These are phyloP conservation scores for Termitomyces sp. DNA, from an alignment of 768 basidiomycete genomes.

Conservation along the genomic window DNA sequence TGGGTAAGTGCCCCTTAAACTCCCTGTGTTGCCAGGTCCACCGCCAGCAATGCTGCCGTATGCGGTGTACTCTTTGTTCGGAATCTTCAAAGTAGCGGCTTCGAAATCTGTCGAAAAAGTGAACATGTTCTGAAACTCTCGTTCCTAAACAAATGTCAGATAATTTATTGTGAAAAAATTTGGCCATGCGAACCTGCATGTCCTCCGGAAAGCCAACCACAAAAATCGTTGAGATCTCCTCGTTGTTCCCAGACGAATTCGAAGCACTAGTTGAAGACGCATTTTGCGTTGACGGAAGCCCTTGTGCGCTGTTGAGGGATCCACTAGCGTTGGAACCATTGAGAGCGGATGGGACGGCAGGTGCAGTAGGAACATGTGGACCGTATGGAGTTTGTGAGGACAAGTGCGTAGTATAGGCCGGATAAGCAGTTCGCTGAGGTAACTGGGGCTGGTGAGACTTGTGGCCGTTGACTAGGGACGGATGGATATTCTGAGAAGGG, in stretches of 20 bases:
- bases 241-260: conserved; percentile 37
- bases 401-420: conserved; percentile 37
- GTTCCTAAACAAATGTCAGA: conserved; percentile 57
- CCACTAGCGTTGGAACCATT: conserved; percentile 15
- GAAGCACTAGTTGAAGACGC: conserved; percentile 18
- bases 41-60: conserved; percentile 43
- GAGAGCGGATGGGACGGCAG: conserved; percentile 18
- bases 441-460: conserved; percentile 17
- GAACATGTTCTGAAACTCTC: conserved; percentile 99
- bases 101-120: conserved; percentile 95
- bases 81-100: conserved; percentile 96
- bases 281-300: conserved; percentile 21
- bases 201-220: conserved; percentile 99
- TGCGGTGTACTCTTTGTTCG: conserved; percentile 83
- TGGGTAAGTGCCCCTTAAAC: conserved; percentile 10
- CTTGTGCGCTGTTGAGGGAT: conserved; percentile 15
- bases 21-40: conserved; percentile 13
- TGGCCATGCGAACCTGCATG: conserved; percentile 70
- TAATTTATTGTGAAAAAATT: conserved; percentile 2
- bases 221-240: conserved; percentile 96
- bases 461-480: conserved; percentile 13
- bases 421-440: conserved; percentile 23
- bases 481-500: conserved; percentile 15
- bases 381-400: conserved; percentile 77
- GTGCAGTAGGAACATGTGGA: conserved; percentile 49